Evolutionary conservation across 768 basidiomycete species (phyloP).

Genomic region (Lactifluus subvellereus): DNA sequence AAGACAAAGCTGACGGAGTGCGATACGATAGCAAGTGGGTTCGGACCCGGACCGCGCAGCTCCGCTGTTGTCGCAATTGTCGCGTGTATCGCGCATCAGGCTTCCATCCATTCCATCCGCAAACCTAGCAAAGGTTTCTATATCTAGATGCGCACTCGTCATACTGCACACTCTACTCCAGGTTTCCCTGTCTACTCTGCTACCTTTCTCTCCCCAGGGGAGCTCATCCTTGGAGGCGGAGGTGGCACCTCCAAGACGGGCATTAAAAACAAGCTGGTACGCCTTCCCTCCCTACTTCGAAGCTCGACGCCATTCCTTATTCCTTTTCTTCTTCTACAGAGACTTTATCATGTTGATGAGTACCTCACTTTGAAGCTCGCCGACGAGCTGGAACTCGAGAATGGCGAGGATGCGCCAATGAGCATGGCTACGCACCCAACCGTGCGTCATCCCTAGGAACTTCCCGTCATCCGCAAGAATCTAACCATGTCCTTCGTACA

Average conservation of each 20-base stretch:
- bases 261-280: conserved; percentile 89
- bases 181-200: conserved; percentile 87
- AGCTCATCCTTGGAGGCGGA: conserved; percentile 83
- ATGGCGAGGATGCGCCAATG: conserved; percentile 93
- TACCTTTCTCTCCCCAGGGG: conserved; percentile 65
- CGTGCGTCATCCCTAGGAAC: conserved; percentile 35
- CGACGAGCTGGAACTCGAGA: conserved; percentile 68
- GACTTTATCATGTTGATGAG: conserved; percentile 57
- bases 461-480: background rate
- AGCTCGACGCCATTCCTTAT: background rate
- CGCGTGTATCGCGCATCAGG: background rate
- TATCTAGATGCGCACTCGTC: conserved; percentile 64
- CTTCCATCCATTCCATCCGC: background rate
- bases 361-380: conserved; percentile 49
- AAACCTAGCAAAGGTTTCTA: background rate
- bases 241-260: conserved; percentile 82
- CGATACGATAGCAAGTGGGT: background rate
- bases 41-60: background rate
- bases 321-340: conserved; percentile 37
- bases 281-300: conserved; percentile 27
- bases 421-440: conserved; percentile 70
- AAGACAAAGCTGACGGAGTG: background rate
- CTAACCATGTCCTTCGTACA: conserved; percentile 32
- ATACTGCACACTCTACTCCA: conserved; percentile 69
- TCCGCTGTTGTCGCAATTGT: background rate